Evolutionary conservation across 2,329 filamentous ascomycete genomes (phyloP), one percentile per base, ranked within the genome.

Genomic region (Venturiaceae sp.): DNA sequence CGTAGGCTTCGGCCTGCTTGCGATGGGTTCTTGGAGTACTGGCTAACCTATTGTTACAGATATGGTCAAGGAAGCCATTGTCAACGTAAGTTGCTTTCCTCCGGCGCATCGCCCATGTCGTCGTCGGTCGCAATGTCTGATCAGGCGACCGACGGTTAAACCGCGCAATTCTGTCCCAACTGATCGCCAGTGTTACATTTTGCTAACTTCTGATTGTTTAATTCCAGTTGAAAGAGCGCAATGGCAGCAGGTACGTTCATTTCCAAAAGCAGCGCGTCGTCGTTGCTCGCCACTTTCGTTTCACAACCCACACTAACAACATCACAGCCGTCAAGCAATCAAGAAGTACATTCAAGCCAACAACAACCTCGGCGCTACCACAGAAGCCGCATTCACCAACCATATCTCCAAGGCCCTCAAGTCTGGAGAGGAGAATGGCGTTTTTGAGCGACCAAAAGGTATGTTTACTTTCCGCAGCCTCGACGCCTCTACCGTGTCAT

Each of bases 361-460:
- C 81, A 87, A 88, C 78, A 82, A 81, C 68, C 76, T 85, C 66
- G 76, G 74, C 63, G 73, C 69, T 63, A 75, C 80, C 58, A 78
- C 74, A 64, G 79, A 81, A 62, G 72, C 74, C 58, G 77, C 78
- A 59, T 88, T 88, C 72, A 85, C 84, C 71, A 81, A 81, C 62
- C 86, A 91, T 68, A 90, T 95, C 83, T 94, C 94, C 84, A 87
- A 87, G 74, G 89, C 90, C 57, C 80, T 95, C 71, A 84, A 87
- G 76, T 77, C 79, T 61, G 91, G 91, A 73, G 90, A 92, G 66
- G 89, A 95, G 69, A 91, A 87, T 80, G 89, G 88, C 63, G 81
- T 88, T 67, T 96, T 96, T 71, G 82, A 85, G 69, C 90, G 92
- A 73, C 92, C 91, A 69, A 96, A 96, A 84, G 91, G 90, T 90